Percentiles rank a stretch among this genome's conserved stretches.
Conservation (phyloP, 2,329 filamentous ascomycete species). For the Claviceps digitariae region DNA sequence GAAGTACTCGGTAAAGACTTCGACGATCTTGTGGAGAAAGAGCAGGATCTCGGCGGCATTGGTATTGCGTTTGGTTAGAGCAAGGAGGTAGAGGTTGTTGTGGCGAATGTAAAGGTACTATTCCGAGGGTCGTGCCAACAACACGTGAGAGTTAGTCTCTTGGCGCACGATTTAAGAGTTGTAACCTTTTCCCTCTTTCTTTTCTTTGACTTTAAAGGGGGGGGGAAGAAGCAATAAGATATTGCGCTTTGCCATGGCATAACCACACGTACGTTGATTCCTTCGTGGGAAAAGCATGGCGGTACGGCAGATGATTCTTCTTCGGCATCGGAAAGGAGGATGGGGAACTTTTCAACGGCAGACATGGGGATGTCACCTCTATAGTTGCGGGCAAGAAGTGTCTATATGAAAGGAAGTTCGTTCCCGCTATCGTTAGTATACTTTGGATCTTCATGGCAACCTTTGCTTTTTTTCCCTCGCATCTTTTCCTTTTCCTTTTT, state of each 20-base stretch:
- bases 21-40: conserved; percentile 95
- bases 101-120: conserved; percentile 98
- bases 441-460: neutral
- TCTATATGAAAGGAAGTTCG: conserved; percentile 38
- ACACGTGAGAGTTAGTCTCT: conserved; percentile 2
- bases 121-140: neutral
- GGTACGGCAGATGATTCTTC: conserved; percentile 97
- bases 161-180: neutral
- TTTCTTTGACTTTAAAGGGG: neutral
- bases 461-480: no score
- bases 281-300: conserved; percentile 95
- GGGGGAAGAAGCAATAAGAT: neutral
- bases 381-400: conserved; percentile 96
- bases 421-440: neutral
- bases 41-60: conserved; percentile 97
- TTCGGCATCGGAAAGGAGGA: conserved; percentile 94
- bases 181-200: no score
- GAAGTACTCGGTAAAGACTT: conserved; percentile 99
- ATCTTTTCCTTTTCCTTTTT: neutral
- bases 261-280: conserved; percentile 68
- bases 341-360: conserved; percentile 92
- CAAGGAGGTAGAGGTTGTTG: conserved; percentile 97
- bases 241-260: neutral
- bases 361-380: conserved; percentile 98
- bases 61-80: conserved; percentile 94